These are phyloP conservation scores for Pythium chondricola DNA, from an alignment of 352 stramenopile genomes.

Conservation along the genomic window DNA sequence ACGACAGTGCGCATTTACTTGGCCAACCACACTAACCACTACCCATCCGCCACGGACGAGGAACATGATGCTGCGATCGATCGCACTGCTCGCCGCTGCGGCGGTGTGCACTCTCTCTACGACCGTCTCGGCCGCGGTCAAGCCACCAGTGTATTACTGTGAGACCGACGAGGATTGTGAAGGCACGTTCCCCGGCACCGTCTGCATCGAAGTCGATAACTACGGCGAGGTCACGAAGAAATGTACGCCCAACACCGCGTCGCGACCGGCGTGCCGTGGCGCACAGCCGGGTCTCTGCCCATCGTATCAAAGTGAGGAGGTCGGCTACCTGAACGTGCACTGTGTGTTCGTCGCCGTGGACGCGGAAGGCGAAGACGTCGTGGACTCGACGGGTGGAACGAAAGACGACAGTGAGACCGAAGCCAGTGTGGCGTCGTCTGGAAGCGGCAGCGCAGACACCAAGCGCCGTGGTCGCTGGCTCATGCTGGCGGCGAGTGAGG, in stretches of 20 bases:
- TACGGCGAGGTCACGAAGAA: conserved; percentile 70
- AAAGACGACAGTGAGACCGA: conserved; percentile 17
- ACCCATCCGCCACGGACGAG: too few relatives aligned
- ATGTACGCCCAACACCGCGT: conserved; percentile 77
- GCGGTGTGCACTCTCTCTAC: conserved; percentile 11
- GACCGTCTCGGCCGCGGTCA: conserved; percentile 18
- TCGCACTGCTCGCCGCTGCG: conserved; percentile 26
- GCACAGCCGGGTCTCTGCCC: conserved; percentile 65
- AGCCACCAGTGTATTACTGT: conserved; percentile 44
- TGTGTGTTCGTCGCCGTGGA: conserved; percentile 78
- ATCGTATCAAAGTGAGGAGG: conserved; percentile 66
- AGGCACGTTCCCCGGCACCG: conserved; percentile 54
- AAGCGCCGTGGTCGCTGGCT: conserved; percentile 13
- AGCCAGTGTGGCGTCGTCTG: conserved; percentile 11
- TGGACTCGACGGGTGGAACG: not conserved
- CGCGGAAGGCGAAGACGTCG: conserved; percentile 15
- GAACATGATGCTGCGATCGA: conserved; percentile 40
- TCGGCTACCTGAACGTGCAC: conserved; percentile 75
- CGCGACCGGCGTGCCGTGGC: conserved; percentile 66
- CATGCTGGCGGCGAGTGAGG: conserved; percentile 11
- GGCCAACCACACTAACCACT: too few relatives aligned
- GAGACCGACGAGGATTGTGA: conserved; percentile 67
- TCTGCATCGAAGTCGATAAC: conserved; percentile 73
- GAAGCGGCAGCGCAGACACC: not conserved
- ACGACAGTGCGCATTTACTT: too few relatives aligned